Conservation (phyloP, 495 filamentous ascomycete species). For the Penicillium crystallinum region DNA sequence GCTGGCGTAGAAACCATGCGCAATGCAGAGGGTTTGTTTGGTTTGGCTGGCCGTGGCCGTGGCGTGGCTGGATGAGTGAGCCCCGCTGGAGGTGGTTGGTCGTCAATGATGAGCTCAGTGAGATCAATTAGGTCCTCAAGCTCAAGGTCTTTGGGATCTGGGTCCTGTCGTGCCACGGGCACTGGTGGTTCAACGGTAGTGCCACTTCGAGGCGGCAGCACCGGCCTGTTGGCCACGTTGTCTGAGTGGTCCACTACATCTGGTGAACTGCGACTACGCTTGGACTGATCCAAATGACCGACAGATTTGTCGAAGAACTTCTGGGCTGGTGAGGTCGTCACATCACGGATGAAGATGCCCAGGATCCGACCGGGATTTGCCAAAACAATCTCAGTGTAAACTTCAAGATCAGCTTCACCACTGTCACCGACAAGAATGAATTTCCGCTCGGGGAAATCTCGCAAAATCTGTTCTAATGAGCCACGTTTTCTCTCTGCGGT, state of each 20-base stretch:
- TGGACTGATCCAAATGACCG: slow-evolving; percentile 24
- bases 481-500: slow-evolving; percentile 91
- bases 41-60: slow-evolving; percentile 51
- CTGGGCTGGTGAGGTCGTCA: slow-evolving; percentile 66
- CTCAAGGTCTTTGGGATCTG: slow-evolving; percentile 27
- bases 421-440: slow-evolving; percentile 94
- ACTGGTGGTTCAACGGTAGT: slow-evolving; percentile 11
- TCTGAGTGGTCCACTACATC: slow-evolving; percentile 28
- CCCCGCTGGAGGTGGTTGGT: slow-evolving; percentile 4
- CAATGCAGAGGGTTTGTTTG: slow-evolving; percentile 62
- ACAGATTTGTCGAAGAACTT: slow-evolving; percentile 75
- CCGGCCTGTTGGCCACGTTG: slow-evolving; percentile 24
- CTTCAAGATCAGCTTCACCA: slow-evolving; percentile 93
- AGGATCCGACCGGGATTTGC: slow-evolving; percentile 78
- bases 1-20: slow-evolving; percentile 35
- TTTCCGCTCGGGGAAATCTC: slow-evolving; percentile 82
- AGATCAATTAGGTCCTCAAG: slow-evolving; percentile 62
- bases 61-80: slow-evolving; percentile 16
- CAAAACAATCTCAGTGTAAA: slow-evolving; percentile 88
- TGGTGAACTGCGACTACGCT: slow-evolving; percentile 26
- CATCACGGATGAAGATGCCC: slow-evolving; percentile 87
- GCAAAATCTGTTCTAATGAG: slow-evolving; percentile 75
- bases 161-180: slow-evolving; percentile 9
- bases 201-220: slow-evolving; percentile 31
- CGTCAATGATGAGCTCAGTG: slow-evolving; percentile 47